Base-by-base conservation (phyloP, 257 asterid species). In the Coffea eugenioides region DNA sequence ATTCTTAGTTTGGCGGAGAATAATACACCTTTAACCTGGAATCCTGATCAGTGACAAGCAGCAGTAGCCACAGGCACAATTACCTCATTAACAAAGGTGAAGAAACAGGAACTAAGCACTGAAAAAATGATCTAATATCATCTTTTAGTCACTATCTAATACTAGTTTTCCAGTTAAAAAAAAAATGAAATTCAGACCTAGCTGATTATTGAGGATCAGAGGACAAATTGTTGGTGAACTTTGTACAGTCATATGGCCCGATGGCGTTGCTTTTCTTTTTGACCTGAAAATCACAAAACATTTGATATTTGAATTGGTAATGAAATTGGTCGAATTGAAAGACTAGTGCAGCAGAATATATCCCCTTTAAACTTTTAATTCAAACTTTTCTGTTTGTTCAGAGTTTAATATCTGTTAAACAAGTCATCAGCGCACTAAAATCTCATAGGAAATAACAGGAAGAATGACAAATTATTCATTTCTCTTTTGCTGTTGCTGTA, bases 171-270 rank as follows among this genome's bases (percentile, higher is more conserved):
- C 54, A 61, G n/a, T 1, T 5, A 31, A 31, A 31, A 31, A 16
- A 61, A 18, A 7, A 79, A 81, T 11, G 82, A 81, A 78, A 69
- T 77, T 78, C 80, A 12, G 54, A 84, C 90, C 88, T 80, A 59
- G 62, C 78, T n/a, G 64, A 48, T 75, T 81, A 85, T 83, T 70
- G 77, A 74, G 86, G 76, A 70, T 87, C 89, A 21, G 85, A 78
- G 49, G 88, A 89, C 54, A 31, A 78, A 74, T 41, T 73, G 80
- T 83, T 82, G 82, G 82, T 79, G 86, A 70, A 84, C 86, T 92
- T 92, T 78, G 97, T 92, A 77, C 97, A 92, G 88, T 91, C 97
- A 74, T 69, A 89, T 64, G 97, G 97, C 39, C 96, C 96, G n/a
- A 90, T 86, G 78, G 87, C 88, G 75, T 87, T 91, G 90, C 87